Base-by-base conservation (phyloP, 768 basidiomycete genomes). In the Xanthoconium purpureum region DNA sequence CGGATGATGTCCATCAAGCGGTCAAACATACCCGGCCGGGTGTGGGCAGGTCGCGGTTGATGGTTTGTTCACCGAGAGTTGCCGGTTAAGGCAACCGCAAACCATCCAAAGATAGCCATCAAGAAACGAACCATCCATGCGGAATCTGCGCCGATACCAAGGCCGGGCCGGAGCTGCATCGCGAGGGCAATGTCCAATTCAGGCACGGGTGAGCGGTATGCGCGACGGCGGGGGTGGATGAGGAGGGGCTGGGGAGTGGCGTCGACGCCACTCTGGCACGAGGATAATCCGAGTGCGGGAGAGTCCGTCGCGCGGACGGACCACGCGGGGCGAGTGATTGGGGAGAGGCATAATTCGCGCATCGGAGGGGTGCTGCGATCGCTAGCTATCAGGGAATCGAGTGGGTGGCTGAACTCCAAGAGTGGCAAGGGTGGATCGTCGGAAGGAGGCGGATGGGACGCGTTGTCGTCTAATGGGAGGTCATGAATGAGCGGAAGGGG, bases 31-130 rank as follows among this genome's bases (percentile, higher is more conserved):
- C 20, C 36, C 37, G 28, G 38, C 24, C 44, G 14, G 14, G 20
- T 32, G n/a, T 36, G 47, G 46, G 46, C 12, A 20, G 46, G 32
- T 13, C 45, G 14, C 45, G 4, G 24, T 24, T 13, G 13, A 15
- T 38, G 36, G 14, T 12, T 44, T 29, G 47, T 55, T 65, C 48
- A 71, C 29, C 55, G 59, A 28, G 54, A 32, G 35, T 68, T 72
- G 38, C 78, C 72, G 32, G 78, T 75, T 55, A 84, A 71, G 40
- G 85, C 74, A 32, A 89, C 78, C 40, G 84, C 80, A 59, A 90
- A 77, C 88, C 88, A 90, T 24, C 88, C 88, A 68, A 87, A 89
- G 71, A 89, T 79, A 32, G 84, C 77, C 88, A 91, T 89, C 71
- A 90, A 70, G 67, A 88, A 90, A 56, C 88, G 74, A 47, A 90